Base-by-base conservation (phyloP, 352 stramenopile genomes). In the Globisporangium nodosum region DNA sequence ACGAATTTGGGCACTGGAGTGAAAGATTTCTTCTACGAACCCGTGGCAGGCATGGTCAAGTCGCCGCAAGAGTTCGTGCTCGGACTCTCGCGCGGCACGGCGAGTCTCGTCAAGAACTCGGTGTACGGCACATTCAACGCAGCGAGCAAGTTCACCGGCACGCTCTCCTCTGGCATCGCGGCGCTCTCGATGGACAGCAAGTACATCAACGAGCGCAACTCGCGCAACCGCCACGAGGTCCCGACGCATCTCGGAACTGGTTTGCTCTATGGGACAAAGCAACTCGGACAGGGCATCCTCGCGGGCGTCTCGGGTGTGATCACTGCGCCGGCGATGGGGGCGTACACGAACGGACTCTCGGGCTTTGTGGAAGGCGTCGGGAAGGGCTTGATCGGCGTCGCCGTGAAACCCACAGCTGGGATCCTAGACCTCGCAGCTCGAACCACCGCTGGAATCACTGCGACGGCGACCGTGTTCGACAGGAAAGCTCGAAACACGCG, bases 91-190 rank as follows among this genome's bases (percentile, higher is more conserved):
- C 78, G 90, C 39, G 93, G 93, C 58, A 97, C 88, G 2, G 87
- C 88, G 0, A 96, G 87, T 56, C 69, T 97, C 8, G 82, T 96
- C 7, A 94, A 90, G 49, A 92, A 97, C 66, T 96, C 91, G 18
- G 71, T 96, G 1, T 90, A 96, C 42, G 90, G 92, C 49, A 94
- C 89, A 35, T 97, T 97, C 61, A 97, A 97, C 61, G 89, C 90
- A 15, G 90, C 92, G 4, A 97, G 90, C 54, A 97, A 97, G 61
- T 87, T 98, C 56, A 98, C 91, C 0, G 87, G 90, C 12, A 94
- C 91, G 21, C 64, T 98, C n/a, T 96, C 90, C 0, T 89, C 92
- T 16, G 90, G 88, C 0, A 82, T 98, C 21, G 90, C 91, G 5
- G 85, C 86, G 16, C 68, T 97, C 13, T 97, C 90, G 6, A 78